A percentile compares a stretch with the other conserved stretches of the same genome.
Conservation (phyloP, 306 rosid species). For the Sicyos edulis region DNA sequence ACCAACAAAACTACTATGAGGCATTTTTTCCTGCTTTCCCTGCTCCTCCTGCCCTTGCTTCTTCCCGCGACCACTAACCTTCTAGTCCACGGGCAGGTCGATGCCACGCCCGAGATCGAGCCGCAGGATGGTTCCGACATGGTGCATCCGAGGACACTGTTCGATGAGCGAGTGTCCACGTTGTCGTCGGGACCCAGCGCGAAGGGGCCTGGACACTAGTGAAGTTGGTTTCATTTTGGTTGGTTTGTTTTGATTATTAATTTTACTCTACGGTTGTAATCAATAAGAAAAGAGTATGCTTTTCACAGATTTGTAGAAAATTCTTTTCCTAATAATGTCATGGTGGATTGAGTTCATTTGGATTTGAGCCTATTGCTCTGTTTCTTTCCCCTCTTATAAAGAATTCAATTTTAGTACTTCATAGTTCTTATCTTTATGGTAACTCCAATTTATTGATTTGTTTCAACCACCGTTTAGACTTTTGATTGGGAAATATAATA, state of each 20-base stretch:
- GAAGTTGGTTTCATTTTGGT: background rate
- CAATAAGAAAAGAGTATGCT: background rate
- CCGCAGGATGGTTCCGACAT: background rate
- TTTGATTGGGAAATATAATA: too few species aligned
- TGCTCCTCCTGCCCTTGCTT: background rate
- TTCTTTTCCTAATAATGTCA: background rate
- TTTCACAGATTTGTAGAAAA: background rate
- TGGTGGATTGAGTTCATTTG: background rate
- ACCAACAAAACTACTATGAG: background rate
- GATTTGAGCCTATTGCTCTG: background rate
- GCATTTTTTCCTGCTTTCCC: background rate
- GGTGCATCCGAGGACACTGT: background rate
- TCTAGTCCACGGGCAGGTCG: background rate
- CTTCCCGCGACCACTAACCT: background rate
- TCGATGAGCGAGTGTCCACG: background rate
- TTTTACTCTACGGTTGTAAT: too few species aligned
- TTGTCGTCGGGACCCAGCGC: slow-evolving; percentile 20
- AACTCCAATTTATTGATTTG: background rate
- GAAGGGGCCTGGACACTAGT: slow-evolving; percentile 16
- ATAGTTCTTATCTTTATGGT: background rate
- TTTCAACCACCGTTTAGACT: background rate
- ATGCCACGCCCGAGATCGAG: background rate
- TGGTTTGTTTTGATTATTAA: too few species aligned
- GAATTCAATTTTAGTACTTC: background rate
- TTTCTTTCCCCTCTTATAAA: background rate